Conservation (phyloP, 78 protist genomes). For the Emiliania huxleyi region DNA sequence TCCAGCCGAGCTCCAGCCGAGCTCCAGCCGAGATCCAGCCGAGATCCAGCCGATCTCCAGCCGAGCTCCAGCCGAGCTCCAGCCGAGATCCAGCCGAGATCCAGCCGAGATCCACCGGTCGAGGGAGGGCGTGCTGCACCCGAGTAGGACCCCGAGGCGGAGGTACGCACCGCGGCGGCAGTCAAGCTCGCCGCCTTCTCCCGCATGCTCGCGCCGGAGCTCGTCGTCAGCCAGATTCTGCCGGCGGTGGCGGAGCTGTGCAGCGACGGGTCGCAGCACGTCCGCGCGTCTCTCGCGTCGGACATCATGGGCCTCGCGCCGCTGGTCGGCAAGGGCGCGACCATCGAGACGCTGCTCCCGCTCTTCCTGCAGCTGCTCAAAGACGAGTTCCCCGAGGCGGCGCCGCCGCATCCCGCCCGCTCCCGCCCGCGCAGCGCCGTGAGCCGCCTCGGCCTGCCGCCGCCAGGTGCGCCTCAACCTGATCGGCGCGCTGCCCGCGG, state of each 20-base stretch:
- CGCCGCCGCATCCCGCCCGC: neutral
- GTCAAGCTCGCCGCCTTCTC: slow-evolving; percentile 49
- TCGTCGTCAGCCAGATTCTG: slow-evolving; percentile 34
- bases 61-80: no score
- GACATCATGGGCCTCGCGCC: slow-evolving; percentile 82
- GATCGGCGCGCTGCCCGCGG: slow-evolving; percentile 64
- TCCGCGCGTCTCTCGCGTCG: slow-evolving; percentile 85
- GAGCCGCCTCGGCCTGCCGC: neutral
- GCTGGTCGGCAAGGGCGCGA: slow-evolving; percentile 68
- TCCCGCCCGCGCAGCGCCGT: neutral
- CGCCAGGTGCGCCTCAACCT: slow-evolving; percentile 76
- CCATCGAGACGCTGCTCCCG: slow-evolving; percentile 78
- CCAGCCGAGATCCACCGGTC: no score
- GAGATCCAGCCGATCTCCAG: no score
- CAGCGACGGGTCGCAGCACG: slow-evolving; percentile 86
- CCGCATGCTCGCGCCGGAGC: neutral
- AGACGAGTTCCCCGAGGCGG: slow-evolving; percentile 81
- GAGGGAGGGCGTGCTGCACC: no score
- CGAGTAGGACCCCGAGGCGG: slow-evolving; percentile 96
- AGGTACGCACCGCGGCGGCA: slow-evolving; percentile 95
- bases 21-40: no score
- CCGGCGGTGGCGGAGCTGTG: slow-evolving; percentile 75
- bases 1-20: no score
- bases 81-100: no score
- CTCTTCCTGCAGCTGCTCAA: slow-evolving; percentile 77